phyloP scores from a whole-genome alignment of 2,329 filamentous ascomycete species.

The Teratosphaeria viscida region DNA sequence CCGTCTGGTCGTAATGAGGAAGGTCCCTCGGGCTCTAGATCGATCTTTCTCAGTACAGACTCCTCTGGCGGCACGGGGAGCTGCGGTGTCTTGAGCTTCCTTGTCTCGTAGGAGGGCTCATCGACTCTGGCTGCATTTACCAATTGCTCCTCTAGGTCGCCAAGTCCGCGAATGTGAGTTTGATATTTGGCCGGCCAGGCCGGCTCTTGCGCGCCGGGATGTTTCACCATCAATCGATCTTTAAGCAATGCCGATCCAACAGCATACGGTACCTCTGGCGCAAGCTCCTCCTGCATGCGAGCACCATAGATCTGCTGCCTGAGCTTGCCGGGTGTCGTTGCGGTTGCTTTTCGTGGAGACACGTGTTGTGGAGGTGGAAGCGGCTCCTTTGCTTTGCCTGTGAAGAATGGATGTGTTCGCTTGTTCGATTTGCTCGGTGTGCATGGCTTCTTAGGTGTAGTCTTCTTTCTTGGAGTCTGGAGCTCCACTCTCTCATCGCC shows the following conservation, averaged over 20 bases:
- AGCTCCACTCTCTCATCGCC: conserved; percentile 18
- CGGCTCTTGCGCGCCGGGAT: conserved; percentile 56
- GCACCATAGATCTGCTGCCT: conserved; percentile 18
- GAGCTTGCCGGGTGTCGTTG: conserved; percentile 39
- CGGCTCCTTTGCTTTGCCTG: conserved; percentile 39
- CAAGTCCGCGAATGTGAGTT: conserved; percentile 49
- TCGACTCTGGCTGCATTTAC: neutral
- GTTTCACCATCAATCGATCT: conserved; percentile 37
- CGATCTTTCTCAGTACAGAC: conserved; percentile 11
- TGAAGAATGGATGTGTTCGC: conserved; percentile 58
- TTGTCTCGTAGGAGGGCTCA: conserved; percentile 6
- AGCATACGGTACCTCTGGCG: conserved; percentile 11
- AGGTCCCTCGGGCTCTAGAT: conserved; percentile 13
- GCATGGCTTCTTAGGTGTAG: conserved; percentile 11
- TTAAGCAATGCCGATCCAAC: conserved; percentile 20
- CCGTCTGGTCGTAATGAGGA: conserved; percentile 17
- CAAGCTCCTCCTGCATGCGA: conserved; percentile 5
- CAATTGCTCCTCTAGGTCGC: neutral
- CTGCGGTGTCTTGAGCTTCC: conserved; percentile 26
- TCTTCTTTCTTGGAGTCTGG: conserved; percentile 12
- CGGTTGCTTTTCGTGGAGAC: conserved; percentile 26
- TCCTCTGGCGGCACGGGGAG: conserved; percentile 14
- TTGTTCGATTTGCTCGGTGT: conserved; percentile 19
- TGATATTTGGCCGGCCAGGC: conserved; percentile 61
- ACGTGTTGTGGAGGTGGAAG: conserved; percentile 17